Evolutionary conservation across 2,329 filamentous ascomycete genomes (phyloP), one percentile per base, ranked within the genome.

Genomic region (Phaeosphaeria sp.): DNA sequence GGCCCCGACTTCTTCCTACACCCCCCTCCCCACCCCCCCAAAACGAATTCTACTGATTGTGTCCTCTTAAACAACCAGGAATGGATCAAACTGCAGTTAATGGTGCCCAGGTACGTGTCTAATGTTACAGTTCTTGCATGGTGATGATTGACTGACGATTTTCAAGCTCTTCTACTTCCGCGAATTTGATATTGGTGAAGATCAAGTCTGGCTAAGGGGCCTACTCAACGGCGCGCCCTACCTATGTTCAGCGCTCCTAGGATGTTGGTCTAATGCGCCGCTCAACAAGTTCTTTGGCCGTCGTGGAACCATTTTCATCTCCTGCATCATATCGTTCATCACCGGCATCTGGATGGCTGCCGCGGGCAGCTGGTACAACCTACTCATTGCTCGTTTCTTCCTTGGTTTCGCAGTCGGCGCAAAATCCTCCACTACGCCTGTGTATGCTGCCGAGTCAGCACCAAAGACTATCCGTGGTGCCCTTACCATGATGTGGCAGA

Each of bases 401-500:
- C 62, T 75, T 17, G 73, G 73, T 13, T 72, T 74, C 25, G 73
- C 71, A 1, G 70, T 75, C 13, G 73, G 73, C 6, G 69, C 70
- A 6, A 75, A 74, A 50, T 73, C 67, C 4, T 67, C 62, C 0
- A 83, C 81, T 0, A 79, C 81, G 1, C 80, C 81, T 0, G 78
- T 83, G 6, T 82, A 81, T 56, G 79, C 79, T 0, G 80, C 81
- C 5, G 81, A 83, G 62, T 81, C 79, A 51, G 77, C 81, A 2
- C 81, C 82, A 0, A 79, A 81, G 15, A 79, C 74, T 1, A 83
- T 84, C 39, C 74, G 82, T 39, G 82, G 82, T 13, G 81, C 80
- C 0, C 61, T 84, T 6, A 81, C 82, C 4, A 83, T 84, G 77
- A 81, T 80, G 77, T 83, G 82, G 82, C 82, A 84, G 63, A 81